Evolutionary conservation across 805 yeast genomes (phyloP).

Genomic region (Debaryomyces tyrocola): DNA sequence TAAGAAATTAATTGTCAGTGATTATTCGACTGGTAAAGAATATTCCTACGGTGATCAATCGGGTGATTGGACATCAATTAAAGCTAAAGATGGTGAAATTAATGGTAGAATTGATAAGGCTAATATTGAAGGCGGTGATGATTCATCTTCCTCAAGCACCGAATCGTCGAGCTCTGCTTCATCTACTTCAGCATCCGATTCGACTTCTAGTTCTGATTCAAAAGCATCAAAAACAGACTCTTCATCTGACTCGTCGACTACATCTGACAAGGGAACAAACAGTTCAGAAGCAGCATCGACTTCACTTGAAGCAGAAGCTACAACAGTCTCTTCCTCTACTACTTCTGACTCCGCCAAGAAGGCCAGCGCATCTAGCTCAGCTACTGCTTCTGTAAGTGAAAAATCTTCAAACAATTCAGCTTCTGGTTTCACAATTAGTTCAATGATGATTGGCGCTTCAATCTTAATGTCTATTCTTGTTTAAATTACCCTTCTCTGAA

Average conservation of each 20-base stretch:
- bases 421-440: neutral
- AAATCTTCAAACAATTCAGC: neutral
- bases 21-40: conserved; percentile 61
- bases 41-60: conserved; percentile 54
- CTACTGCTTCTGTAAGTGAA: conserved; percentile 1
- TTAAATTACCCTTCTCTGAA: neutral
- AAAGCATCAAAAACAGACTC: conserved; percentile 1
- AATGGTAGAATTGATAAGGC: conserved; percentile 54
- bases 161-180: conserved; percentile 7
- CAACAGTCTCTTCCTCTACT: neutral
- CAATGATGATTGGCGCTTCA: too few species aligned
- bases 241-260: neutral
- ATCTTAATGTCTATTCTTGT: too few species aligned
- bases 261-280: neutral
- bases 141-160: conserved; percentile 17
- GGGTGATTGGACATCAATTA: conserved; percentile 59
- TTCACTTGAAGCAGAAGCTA: neutral
- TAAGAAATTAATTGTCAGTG: conserved; percentile 54
- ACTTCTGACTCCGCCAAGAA: neutral
- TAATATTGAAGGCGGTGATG: conserved; percentile 27
- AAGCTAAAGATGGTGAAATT: conserved; percentile 57
- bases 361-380: neutral
- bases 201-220: conserved; percentile 1
- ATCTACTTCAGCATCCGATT: neutral
- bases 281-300: neutral